These are phyloP conservation scores for Fusarium pseudoanthophilum DNA, from an alignment of 2,329 filamentous ascomycete species.

Conservation along the genomic window DNA sequence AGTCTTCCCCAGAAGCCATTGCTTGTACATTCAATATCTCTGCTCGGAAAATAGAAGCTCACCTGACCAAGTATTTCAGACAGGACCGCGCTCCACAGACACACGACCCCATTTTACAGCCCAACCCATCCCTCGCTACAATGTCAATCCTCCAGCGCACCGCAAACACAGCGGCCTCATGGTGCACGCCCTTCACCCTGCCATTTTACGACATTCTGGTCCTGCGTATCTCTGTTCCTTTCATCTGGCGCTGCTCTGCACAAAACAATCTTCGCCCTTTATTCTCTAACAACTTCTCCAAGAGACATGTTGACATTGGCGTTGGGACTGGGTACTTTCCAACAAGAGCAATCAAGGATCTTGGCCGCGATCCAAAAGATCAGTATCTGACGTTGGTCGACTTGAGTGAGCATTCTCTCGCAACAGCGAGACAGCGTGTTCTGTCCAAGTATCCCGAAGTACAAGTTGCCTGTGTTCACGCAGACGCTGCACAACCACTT, in stretches of 20 bases:
- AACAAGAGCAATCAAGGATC: neutral
- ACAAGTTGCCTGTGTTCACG: neutral
- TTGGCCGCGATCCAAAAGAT: neutral
- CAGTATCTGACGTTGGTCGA: slow-evolving; percentile 14
- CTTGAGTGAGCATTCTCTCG: slow-evolving; percentile 8
- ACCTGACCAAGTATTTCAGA: neutral
- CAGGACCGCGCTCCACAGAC: neutral
- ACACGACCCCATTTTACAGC: neutral
- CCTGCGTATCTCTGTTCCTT: neutral
- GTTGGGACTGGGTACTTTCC: slow-evolving; percentile 21
- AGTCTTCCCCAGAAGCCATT: neutral
- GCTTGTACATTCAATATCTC: too few relatives aligned
- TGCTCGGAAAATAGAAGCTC: too few relatives aligned
- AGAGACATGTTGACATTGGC: slow-evolving; percentile 14
- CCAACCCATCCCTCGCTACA: rapidly evolving
- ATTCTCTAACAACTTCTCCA: slow-evolving; percentile 10
- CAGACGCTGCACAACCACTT: neutral
- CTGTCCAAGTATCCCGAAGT: neutral
- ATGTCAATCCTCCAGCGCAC: neutral
- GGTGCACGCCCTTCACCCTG: neutral
- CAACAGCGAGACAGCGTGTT: slow-evolving; percentile 1
- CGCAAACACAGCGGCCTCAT: neutral
- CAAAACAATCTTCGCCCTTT: neutral
- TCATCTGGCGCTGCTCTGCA: neutral
- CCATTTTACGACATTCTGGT: neutral